A percentile compares a stretch with the other conserved stretches of the same genome.
Evolutionary conservation across 441 rosid genomes (phyloP).

Genomic region (Codiaeum variegatum): DNA sequence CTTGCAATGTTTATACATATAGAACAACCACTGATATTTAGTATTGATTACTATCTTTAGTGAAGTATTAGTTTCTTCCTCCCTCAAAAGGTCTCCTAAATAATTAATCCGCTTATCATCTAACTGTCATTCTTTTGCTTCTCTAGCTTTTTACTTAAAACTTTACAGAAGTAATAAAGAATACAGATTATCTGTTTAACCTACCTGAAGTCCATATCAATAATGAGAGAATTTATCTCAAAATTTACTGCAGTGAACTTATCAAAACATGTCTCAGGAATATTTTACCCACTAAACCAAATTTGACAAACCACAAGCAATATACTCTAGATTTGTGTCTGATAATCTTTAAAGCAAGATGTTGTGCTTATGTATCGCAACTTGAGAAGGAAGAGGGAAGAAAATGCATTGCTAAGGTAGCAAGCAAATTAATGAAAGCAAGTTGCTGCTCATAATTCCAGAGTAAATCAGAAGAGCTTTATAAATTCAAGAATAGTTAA

Average conservation of each 20-base stretch:
- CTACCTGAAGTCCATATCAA: background rate
- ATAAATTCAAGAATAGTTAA: conserved; percentile 13
- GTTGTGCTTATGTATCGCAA: background rate
- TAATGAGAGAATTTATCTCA: background rate
- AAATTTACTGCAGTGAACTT: background rate
- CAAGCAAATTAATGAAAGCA: background rate
- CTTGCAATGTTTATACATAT: background rate
- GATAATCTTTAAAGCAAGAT: background rate
- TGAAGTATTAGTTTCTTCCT: background rate
- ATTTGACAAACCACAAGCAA: background rate
- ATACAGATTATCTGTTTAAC: background rate
- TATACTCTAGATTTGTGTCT: background rate
- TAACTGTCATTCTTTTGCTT: background rate
- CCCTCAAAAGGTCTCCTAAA: background rate
- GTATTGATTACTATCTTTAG: background rate
- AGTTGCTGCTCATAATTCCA: background rate
- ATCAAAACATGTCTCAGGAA: background rate
- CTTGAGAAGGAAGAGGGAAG: background rate
- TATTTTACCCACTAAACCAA: background rate
- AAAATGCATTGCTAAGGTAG: background rate
- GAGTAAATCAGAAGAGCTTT: background rate
- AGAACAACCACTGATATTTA: background rate
- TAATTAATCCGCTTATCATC: background rate
- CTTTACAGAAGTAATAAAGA: background rate
- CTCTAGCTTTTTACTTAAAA: background rate